These are phyloP conservation scores for Phaseolus lunatus DNA, from an alignment of 306 rosid species.

Conservation along the genomic window DNA sequence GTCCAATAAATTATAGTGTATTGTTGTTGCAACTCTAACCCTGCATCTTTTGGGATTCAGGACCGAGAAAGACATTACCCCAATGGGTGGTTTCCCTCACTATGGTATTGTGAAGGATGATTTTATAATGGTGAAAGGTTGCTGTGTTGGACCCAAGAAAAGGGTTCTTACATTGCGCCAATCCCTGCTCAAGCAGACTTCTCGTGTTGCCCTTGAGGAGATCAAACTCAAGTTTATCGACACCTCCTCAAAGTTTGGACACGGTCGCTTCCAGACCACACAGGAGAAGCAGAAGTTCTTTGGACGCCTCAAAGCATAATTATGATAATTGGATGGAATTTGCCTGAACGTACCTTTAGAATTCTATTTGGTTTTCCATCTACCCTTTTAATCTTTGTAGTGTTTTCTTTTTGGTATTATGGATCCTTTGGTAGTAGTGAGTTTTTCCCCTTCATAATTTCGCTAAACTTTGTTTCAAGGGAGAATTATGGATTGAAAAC, in stretches of 20 bases:
- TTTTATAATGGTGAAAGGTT: constrained; percentile 74
- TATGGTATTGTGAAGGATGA: constrained; percentile 87
- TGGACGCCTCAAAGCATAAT: constrained; percentile 80
- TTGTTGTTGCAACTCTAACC: background rate
- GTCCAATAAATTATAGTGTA: background rate
- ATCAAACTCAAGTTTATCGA: constrained; percentile 87
- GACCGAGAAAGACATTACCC: constrained; percentile 91
- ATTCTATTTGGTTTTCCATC: constrained; percentile 2
- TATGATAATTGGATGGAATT: background rate
- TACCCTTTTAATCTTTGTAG: background rate
- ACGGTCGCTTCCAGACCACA: constrained; percentile 93
- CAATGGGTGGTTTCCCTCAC: constrained; percentile 94
- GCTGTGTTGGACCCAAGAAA: constrained; percentile 88
- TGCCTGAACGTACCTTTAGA: background rate
- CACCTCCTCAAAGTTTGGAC: constrained; percentile 86
- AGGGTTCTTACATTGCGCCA: constrained; percentile 85
- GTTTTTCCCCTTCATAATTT: background rate
- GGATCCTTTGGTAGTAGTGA: background rate
- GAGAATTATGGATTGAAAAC: background rate
- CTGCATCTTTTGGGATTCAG: constrained; percentile 46
- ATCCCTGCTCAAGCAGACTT: constrained; percentile 82
- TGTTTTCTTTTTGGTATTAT: background rate
- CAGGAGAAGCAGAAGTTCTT: constrained; percentile 83
- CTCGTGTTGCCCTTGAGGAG: constrained; percentile 80
- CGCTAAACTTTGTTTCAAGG: background rate